Conservation (phyloP, 192 early-diverging fungal species). For the Kickxella alabastrina region DNA sequence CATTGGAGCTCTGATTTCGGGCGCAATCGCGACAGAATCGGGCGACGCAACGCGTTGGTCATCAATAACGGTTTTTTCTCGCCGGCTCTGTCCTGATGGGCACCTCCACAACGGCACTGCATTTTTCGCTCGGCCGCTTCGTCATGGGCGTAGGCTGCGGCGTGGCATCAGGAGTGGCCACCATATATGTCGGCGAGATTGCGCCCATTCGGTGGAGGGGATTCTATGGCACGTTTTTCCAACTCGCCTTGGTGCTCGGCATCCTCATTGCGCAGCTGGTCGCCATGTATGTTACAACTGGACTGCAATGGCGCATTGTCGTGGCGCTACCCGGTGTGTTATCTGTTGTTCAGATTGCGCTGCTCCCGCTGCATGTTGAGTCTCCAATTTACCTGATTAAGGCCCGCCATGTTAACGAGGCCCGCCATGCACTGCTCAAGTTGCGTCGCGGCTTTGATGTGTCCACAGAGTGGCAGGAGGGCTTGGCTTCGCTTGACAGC, state of each 20-base stretch:
- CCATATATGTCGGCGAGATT: slow-evolving; percentile 71
- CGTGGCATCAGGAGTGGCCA: slow-evolving; percentile 51
- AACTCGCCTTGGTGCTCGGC: slow-evolving; percentile 69
- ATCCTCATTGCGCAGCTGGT: slow-evolving; percentile 63
- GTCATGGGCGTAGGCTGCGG: slow-evolving; percentile 69
- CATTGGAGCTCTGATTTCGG: slow-evolving; percentile 58
- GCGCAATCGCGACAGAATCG: slow-evolving; percentile 53
- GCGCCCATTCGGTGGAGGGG: slow-evolving; percentile 64
- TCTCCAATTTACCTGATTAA: slow-evolving; percentile 66
- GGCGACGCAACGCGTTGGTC: slow-evolving; percentile 62
- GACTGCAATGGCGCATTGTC: slow-evolving; percentile 65
- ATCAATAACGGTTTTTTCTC: slow-evolving; percentile 65
- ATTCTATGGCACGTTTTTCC: slow-evolving; percentile 66
- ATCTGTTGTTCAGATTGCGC: slow-evolving; percentile 55
- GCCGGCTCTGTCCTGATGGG: slow-evolving; percentile 62
- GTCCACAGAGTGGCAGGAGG: slow-evolving; percentile 57
- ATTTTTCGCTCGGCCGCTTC: slow-evolving; percentile 70
- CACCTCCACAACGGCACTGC: slow-evolving; percentile 54
- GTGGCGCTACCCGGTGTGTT: slow-evolving; percentile 57
- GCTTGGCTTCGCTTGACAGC: slow-evolving; percentile 34
- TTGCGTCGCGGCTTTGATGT: slow-evolving; percentile 58
- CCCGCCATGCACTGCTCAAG: slow-evolving; percentile 57
- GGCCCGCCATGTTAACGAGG: slow-evolving; percentile 56
- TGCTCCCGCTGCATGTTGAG: slow-evolving; percentile 62
- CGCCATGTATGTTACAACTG: slow-evolving; percentile 48